A percentile compares a stretch with the other conserved stretches of the same genome.
phyloP scores from a whole-genome alignment of 106 monocot species.

The Hemerocallis citrina region DNA sequence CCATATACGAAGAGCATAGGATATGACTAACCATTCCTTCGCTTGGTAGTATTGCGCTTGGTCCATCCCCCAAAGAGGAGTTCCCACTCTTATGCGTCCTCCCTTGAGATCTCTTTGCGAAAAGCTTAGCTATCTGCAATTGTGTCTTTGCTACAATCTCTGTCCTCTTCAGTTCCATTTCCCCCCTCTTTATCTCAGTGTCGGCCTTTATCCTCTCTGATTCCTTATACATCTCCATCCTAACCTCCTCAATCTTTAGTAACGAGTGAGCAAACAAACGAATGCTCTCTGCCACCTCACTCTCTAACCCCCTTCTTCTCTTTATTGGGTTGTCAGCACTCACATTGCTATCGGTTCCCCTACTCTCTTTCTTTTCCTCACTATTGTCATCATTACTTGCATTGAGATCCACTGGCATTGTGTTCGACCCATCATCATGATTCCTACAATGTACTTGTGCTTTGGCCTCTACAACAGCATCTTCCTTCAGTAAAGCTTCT shows the following conservation, averaged over 20 bases:
- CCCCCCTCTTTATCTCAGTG: conserved; percentile 52
- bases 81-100: conserved; percentile 10
- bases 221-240: conserved; percentile 61
- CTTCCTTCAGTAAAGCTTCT: conserved; percentile 9
- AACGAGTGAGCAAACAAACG: conserved; percentile 45
- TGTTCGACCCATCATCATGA: conserved; percentile 33
- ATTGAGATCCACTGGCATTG: conserved; percentile 16
- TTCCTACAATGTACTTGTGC: conserved; percentile 15
- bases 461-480: conserved; percentile 14
- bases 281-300: conserved; percentile 51
- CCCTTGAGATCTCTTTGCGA: conserved; percentile 18
- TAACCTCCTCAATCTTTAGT: conserved; percentile 53
- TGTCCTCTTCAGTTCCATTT: conserved; percentile 68
- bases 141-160: conserved; percentile 73
- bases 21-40: conserved; percentile 26
- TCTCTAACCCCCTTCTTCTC: conserved; percentile 20
- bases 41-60: conserved; percentile 6
- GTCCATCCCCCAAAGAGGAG: conserved; percentile 17
- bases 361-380: conserved; percentile 17
- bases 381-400: conserved; percentile 4
- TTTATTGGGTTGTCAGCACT: conserved; percentile 13
- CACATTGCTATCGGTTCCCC: conserved; percentile 13
- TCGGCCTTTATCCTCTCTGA: conserved; percentile 53
- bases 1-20: conserved; percentile 1
- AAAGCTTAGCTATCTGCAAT: conserved; percentile 60